phyloP scores from a whole-genome alignment of 2,329 filamentous ascomycete genomes.

The Fusarium sp. region DNA sequence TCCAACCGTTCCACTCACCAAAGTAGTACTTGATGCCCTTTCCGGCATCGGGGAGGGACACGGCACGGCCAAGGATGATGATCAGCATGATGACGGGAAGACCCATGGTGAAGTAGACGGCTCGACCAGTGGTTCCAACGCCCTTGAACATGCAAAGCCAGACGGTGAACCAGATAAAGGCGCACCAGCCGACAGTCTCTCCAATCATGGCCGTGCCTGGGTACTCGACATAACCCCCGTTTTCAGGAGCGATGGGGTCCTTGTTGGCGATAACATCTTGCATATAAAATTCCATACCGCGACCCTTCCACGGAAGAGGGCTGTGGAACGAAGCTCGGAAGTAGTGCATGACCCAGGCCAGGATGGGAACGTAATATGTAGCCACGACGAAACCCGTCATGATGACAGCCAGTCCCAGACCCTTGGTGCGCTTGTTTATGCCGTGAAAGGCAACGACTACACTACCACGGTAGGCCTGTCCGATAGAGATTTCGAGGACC shows the following conservation, averaged over 20 bases:
- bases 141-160: slow-evolving; percentile 69
- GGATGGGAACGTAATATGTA: slow-evolving; percentile 65
- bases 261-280: neutral
- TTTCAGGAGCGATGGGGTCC: neutral
- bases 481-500: slow-evolving; percentile 73
- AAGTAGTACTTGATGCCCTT: slow-evolving; percentile 60
- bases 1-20: slow-evolving; percentile 54
- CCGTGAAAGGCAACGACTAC: slow-evolving; percentile 63
- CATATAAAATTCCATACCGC: neutral
- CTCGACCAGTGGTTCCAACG: slow-evolving; percentile 65
- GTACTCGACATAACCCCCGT: slow-evolving; percentile 47
- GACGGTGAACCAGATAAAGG: slow-evolving; percentile 67
- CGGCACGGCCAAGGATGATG: slow-evolving; percentile 62
- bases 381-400: slow-evolving; percentile 63
- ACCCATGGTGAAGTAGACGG: slow-evolving; percentile 69
- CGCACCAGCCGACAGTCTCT: slow-evolving; percentile 65
- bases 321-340: slow-evolving; percentile 64
- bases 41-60: slow-evolving; percentile 63
- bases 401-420: slow-evolving; percentile 62
- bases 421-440: slow-evolving; percentile 61
- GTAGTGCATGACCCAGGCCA: slow-evolving; percentile 67
- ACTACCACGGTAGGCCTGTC: slow-evolving; percentile 69
- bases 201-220: slow-evolving; percentile 58
- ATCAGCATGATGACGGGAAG: slow-evolving; percentile 65
- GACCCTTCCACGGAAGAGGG: slow-evolving; percentile 62